Conservation (phyloP, 768 basidiomycete genomes). For the Pleurotus eryngii region DNA sequence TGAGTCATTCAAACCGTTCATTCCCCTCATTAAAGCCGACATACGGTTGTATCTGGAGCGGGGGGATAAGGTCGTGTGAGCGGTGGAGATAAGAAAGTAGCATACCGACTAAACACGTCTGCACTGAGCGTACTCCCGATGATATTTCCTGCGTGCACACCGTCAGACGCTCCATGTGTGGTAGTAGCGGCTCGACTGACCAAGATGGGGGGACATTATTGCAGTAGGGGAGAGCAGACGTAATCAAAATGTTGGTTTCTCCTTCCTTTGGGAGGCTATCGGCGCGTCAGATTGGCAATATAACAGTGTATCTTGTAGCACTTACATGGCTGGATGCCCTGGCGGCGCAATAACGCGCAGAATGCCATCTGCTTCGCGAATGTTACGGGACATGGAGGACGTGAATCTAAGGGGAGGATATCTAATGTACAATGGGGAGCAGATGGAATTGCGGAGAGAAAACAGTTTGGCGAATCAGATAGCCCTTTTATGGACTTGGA, state of each 20-base stretch:
- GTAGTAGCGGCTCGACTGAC: slow-evolving; percentile 34
- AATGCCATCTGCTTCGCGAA: slow-evolving; percentile 48
- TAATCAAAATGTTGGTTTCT: slow-evolving; percentile 85
- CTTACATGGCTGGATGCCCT: slow-evolving; percentile 49
- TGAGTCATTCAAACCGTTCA: background rate
- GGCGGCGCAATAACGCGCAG: slow-evolving; percentile 51
- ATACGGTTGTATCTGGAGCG: slow-evolving; percentile 56
- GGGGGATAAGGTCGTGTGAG: background rate
- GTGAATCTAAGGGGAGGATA: background rate
- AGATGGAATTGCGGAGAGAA: slow-evolving; percentile 3
- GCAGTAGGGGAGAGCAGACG: slow-evolving; percentile 93
- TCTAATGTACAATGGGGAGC: slow-evolving; percentile 15
- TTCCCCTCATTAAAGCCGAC: slow-evolving; percentile 17
- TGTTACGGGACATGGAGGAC: slow-evolving; percentile 47
- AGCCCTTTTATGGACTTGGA: slow-evolving; percentile 13
- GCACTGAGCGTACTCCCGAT: slow-evolving; percentile 96
- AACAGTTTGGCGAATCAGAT: slow-evolving; percentile 13
- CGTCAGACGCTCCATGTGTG: slow-evolving; percentile 12
- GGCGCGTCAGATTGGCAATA: slow-evolving; percentile 11
- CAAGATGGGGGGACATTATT: slow-evolving; percentile 98
- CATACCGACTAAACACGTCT: slow-evolving; percentile 92
- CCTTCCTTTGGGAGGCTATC: slow-evolving; percentile 73
- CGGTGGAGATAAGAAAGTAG: slow-evolving; percentile 12
- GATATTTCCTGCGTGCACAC: slow-evolving; percentile 60
- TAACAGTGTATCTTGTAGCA: slow-evolving; percentile 11